A percentile compares a stretch with the other conserved stretches of the same genome.
Conservation (phyloP, 2,329 filamentous ascomycete species). For the Fusarium marasasianum region DNA sequence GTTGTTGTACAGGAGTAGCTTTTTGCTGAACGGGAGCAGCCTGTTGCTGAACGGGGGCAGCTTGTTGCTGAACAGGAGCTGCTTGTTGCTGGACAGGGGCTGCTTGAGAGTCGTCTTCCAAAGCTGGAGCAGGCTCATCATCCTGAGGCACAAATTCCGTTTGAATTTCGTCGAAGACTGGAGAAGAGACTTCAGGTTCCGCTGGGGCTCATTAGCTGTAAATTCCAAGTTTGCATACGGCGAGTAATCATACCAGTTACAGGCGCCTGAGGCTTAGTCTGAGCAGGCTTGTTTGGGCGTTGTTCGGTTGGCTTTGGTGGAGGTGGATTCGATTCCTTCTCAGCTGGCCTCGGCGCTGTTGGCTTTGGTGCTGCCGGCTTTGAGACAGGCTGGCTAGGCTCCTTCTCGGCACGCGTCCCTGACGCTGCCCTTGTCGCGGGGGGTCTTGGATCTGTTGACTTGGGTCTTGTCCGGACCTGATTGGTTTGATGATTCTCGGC, state of each 20-base stretch:
- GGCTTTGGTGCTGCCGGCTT: not conserved
- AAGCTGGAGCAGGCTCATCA: not conserved
- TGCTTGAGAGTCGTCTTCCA: not conserved
- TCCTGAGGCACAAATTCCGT: not conserved
- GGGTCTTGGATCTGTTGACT: not conserved
- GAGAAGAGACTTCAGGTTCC: not conserved
- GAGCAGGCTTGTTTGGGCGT: not conserved
- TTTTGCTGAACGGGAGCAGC: too few species aligned
- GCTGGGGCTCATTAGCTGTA: not conserved
- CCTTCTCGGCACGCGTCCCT: not conserved
- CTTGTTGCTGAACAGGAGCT: not conserved
- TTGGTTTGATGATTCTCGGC: not conserved
- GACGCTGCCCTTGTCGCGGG: not conserved
- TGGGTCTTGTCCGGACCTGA: not conserved
- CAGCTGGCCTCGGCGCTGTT: not conserved
- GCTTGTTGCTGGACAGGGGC: not conserved
- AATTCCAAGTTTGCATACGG: not conserved
- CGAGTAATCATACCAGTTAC: not conserved
- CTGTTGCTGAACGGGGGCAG: too few species aligned
- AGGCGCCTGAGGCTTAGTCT: not conserved
- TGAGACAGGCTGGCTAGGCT: not conserved
- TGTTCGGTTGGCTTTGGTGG: not conserved
- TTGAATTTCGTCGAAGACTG: not conserved
- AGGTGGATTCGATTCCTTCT: not conserved
- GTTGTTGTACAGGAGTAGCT: too few species aligned